Evolutionary conservation across 345 rosid genomes (phyloP).

Genomic region (Reutealis trisperma): DNA sequence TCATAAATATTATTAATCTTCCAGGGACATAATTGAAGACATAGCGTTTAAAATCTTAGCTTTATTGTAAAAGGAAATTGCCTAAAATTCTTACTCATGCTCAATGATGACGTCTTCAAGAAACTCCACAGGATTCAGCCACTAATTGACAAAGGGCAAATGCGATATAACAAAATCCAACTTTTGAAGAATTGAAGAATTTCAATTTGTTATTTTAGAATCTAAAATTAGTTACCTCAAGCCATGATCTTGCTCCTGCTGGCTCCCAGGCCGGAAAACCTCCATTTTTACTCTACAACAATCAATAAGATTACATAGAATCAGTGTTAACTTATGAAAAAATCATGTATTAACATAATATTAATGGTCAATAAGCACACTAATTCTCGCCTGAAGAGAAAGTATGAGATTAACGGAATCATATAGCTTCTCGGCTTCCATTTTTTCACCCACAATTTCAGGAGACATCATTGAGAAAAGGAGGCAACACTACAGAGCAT

Average conservation of each 20-base stretch:
- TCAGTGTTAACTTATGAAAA: too few species aligned
- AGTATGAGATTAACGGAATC: constrained; percentile 37
- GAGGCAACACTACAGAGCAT: constrained; percentile 28
- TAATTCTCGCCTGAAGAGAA: constrained; percentile 37
- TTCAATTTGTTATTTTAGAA: background rate
- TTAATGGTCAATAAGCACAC: background rate
- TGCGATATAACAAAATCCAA: too few species aligned
- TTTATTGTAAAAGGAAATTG: background rate
- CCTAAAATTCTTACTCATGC: constrained; percentile 19
- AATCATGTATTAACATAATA: too few species aligned
- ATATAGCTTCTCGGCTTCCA: constrained; percentile 25
- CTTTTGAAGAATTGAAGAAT: too few species aligned
- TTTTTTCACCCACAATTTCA: constrained; percentile 31
- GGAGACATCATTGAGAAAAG: constrained; percentile 34
- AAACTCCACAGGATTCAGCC: constrained; percentile 30
- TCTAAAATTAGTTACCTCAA: constrained; percentile 25
- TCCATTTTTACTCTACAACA: constrained; percentile 40
- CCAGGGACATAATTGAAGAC: background rate
- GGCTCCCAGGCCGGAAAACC: constrained; percentile 47
- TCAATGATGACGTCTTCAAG: constrained; percentile 22
- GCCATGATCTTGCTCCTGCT: constrained; percentile 16
- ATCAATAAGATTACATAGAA: background rate
- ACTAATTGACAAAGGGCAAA: background rate
- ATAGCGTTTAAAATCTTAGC: background rate
- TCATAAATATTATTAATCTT: background rate